Conservation (phyloP, 768 basidiomycete species). For the Filobasidium floriforme region DNA sequence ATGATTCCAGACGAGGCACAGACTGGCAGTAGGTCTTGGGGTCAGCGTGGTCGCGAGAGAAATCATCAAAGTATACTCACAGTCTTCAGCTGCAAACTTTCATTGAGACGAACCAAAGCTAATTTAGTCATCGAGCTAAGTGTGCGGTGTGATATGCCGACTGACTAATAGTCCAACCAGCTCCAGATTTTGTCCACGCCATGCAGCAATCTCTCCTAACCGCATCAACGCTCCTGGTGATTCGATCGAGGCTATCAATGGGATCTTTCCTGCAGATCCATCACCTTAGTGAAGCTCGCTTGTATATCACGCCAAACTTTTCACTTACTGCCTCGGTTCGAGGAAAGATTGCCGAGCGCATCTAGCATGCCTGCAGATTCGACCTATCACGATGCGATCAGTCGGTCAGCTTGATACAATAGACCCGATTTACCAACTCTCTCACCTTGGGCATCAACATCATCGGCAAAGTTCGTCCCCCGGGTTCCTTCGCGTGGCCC, state of each 20-base stretch:
- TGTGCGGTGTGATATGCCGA: not conserved
- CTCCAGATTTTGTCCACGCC: slow-evolving; percentile 19
- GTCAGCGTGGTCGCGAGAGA: not conserved
- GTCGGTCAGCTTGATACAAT: not conserved
- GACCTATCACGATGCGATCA: slow-evolving; percentile 5
- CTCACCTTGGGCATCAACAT: slow-evolving; percentile 24
- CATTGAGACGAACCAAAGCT: slow-evolving; percentile 2
- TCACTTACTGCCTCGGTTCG: not conserved
- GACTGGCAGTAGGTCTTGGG: slow-evolving; percentile 49
- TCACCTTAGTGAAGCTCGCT: too few species aligned
- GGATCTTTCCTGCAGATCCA: slow-evolving; percentile 11
- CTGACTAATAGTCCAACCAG: slow-evolving; percentile 20
- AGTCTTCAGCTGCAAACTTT: slow-evolving; percentile 92
- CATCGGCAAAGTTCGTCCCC: slow-evolving; percentile 21
- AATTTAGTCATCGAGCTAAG: not conserved
- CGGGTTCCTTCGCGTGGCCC: not conserved
- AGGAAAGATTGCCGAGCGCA: slow-evolving; percentile 17
- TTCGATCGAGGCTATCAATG: slow-evolving; percentile 24
- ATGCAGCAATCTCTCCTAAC: slow-evolving; percentile 15
- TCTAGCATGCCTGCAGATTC: slow-evolving; percentile 22
- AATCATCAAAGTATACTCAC: slow-evolving; percentile 48
- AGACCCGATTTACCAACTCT: not conserved
- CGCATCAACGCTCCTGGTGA: slow-evolving; percentile 21
- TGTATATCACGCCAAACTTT: too few species aligned
- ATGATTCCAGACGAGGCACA: slow-evolving; percentile 81